Evolutionary conservation across 2,329 filamentous ascomycete genomes (phyloP), one percentile per base, ranked within the genome.

Genomic region (Botrytis byssoidea): DNA sequence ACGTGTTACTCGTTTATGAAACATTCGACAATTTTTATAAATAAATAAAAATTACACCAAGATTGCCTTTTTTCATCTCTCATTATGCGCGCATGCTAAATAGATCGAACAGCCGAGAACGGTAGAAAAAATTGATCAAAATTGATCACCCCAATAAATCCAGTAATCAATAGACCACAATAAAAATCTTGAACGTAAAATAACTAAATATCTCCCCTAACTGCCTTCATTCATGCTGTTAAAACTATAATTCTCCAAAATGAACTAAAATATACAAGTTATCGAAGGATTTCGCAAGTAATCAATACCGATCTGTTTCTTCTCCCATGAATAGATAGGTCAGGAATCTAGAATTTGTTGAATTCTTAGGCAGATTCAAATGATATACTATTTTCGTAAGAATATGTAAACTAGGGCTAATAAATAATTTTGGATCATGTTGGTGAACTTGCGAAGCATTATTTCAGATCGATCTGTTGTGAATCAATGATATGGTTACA

Each of bases 191-290:
- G 2, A 44, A 44, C 18, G 20, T 44, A 2, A 44, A 20, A 44
- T 0, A 20, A 44, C 44, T 46, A 46, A 46, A 46, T 2, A 35
- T 7, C 35, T 6, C 7, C 35, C 5, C 7, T 0, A 7, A 35
- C 5, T 7, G 35, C 6, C 35, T 35, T 35, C 6, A 7, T 5
- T 35, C 5, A 35, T 35, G 35, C 35, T 35, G 35, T 1, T 2
- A 25, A 0, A 25, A 6, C 1, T 14, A 3, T 3, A 1, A n/a
- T 14, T 51, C 4, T 7, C 6, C 0, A 1, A 12, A 48, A 12
- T 5, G 46, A 48, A 48, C 9, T 10, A 12, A 8, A 25, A 25
- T 3, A 25, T 48, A 10, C 22, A 4, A 3, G 6, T n/a, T n/a
- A 3, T 51, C 4, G 0, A 51, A 51, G 22, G 0, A n/a, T 25